These are phyloP conservation scores for Cryphonectria naterciae DNA, from an alignment of 2,329 filamentous ascomycete genomes.

Conservation along the genomic window DNA sequence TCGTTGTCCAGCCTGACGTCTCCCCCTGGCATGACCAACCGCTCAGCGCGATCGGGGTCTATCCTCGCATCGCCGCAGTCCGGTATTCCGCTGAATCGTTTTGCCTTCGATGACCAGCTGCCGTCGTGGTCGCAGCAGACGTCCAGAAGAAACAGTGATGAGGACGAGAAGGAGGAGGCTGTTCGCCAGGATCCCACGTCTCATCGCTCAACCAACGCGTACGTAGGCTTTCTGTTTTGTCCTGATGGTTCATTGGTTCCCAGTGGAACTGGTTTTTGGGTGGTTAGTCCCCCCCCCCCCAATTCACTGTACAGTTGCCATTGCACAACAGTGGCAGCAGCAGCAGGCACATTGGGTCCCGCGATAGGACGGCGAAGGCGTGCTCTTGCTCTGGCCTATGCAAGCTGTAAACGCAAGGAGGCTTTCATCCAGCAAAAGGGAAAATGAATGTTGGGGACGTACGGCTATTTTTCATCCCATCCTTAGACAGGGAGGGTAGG, in stretches of 20 bases:
- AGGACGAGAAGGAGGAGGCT: slow-evolving; percentile 82
- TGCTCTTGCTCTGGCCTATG: background rate
- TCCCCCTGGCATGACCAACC: slow-evolving; percentile 74
- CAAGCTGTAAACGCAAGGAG: background rate
- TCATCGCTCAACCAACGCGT: slow-evolving; percentile 77
- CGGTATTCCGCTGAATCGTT: slow-evolving; percentile 59
- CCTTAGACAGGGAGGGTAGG: too few relatives aligned
- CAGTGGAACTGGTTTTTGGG: background rate
- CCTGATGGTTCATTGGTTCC: background rate
- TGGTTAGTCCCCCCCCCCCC: too few relatives aligned
- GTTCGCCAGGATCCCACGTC: slow-evolving; percentile 71
- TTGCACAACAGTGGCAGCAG: background rate
- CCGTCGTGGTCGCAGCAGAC: slow-evolving; percentile 85
- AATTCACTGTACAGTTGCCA: background rate
- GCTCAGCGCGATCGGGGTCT: slow-evolving; percentile 76
- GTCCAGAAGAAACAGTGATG: slow-evolving; percentile 88
- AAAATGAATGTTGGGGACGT: background rate
- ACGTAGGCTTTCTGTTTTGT: slow-evolving; percentile 52
- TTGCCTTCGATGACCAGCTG: slow-evolving; percentile 65
- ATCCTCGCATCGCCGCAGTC: slow-evolving; percentile 79
- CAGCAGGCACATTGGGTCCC: background rate
- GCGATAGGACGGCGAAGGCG: background rate
- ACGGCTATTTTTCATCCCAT: background rate
- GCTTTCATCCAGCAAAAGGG: background rate
- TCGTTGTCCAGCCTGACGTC: slow-evolving; percentile 87